Conservation (phyloP, 1,284 basidiomycete genomes). For the Cutaneotrichosporon mucoides region DNA sequence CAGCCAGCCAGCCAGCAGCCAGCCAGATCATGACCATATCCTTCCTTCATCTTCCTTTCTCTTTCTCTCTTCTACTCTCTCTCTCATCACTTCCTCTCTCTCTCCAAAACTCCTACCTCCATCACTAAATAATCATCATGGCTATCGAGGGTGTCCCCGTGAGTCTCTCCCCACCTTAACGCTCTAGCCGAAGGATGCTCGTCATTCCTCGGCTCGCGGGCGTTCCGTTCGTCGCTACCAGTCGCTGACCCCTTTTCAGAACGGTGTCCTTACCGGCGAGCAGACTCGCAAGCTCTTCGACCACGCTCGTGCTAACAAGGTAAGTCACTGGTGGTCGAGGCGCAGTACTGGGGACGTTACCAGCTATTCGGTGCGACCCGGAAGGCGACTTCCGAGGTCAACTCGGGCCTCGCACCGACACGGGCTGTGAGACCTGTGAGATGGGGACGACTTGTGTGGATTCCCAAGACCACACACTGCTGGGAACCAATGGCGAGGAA, state of each 20-base stretch:
- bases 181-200: no score
- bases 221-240: neutral
- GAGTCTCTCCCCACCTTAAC: neutral
- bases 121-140: neutral
- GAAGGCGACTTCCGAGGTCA: no score
- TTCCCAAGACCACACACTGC: no score
- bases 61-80: neutral
- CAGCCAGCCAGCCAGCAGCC: no score
- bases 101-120: neutral
- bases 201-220: neutral
- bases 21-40: neutral
- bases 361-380: no score
- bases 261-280: slow-evolving; percentile 82
- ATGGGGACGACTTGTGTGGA: no score
- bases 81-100: neutral
- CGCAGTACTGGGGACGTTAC: no score
- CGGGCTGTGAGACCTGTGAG: no score
- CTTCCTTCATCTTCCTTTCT: neutral
- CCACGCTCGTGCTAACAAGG: slow-evolving; percentile 77
- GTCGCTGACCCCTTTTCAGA: slow-evolving; percentile 49
- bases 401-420: no score
- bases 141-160: slow-evolving; percentile 7
- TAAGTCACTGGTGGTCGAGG: slow-evolving; percentile 41
- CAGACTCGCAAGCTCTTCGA: slow-evolving; percentile 83
- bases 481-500: neutral